phyloP scores from a whole-genome alignment of 202 grass and related monocot species.

The Schoenoplectus triqueter region DNA sequence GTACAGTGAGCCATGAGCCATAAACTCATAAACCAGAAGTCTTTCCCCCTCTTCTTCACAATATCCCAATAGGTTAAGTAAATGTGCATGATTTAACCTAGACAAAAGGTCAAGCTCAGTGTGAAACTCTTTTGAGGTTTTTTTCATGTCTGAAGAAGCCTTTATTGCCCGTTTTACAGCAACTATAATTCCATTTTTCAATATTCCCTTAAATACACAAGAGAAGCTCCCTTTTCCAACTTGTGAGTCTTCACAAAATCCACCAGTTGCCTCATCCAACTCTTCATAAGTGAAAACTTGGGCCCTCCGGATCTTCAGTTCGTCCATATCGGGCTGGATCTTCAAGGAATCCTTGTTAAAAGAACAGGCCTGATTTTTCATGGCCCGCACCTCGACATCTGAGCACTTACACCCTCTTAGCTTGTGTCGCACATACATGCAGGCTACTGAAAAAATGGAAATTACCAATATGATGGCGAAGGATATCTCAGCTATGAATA shows the following conservation, averaged over 20 bases:
- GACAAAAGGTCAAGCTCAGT: slow-evolving; percentile 94
- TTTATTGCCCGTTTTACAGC: slow-evolving; percentile 97
- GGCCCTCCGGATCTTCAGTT: slow-evolving; percentile 84
- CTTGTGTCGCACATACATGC: slow-evolving; percentile 70
- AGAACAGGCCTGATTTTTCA: slow-evolving; percentile 67
- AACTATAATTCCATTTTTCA: slow-evolving; percentile 86
- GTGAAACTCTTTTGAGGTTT: slow-evolving; percentile 96
- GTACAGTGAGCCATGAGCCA: slow-evolving; percentile 95
- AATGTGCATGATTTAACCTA: slow-evolving; percentile 94
- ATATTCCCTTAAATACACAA: slow-evolving; percentile 86
- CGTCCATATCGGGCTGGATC: slow-evolving; percentile 77
- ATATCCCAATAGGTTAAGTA: slow-evolving; percentile 93
- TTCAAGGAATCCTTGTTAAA: slow-evolving; percentile 85
- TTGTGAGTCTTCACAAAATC: slow-evolving; percentile 84
- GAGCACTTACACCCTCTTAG: slow-evolving; percentile 73
- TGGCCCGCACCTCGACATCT: slow-evolving; percentile 52
- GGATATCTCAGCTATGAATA: slow-evolving; percentile 86
- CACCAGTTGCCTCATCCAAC: slow-evolving; percentile 74
- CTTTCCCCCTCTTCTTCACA: slow-evolving; percentile 95
- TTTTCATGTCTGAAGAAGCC: slow-evolving; percentile 76
- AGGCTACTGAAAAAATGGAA: slow-evolving; percentile 63
- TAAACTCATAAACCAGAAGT: slow-evolving; percentile 95
- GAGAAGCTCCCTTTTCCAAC: slow-evolving; percentile 94
- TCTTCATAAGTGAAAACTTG: slow-evolving; percentile 85
- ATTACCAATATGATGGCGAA: slow-evolving; percentile 69